A percentile compares a stretch with the other conserved stretches of the same genome.
These are phyloP conservation scores for Xylariaceae sp. DNA, from an alignment of 2,329 filamentous ascomycete genomes.

Conservation along the genomic window DNA sequence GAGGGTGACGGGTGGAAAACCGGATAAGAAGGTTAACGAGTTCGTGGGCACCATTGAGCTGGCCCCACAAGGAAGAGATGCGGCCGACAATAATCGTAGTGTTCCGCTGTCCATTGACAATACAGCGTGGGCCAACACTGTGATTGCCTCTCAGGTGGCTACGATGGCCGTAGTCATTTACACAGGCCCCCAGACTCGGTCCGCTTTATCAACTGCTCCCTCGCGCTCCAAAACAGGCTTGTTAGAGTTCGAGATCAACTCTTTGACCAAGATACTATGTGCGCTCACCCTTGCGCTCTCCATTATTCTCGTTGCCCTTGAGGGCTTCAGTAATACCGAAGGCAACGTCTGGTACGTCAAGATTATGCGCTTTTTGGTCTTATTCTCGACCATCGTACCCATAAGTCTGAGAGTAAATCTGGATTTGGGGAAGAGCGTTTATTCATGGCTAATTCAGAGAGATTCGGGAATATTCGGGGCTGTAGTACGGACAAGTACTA, in stretches of 20 bases:
- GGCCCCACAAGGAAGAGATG: slow-evolving; percentile 46
- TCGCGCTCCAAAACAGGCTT: slow-evolving; percentile 92
- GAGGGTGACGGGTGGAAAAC: slow-evolving; percentile 78
- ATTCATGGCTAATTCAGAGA: slow-evolving; percentile 90
- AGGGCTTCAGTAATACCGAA: slow-evolving; percentile 69
- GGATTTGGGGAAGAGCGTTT: slow-evolving; percentile 94
- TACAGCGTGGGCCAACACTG: slow-evolving; percentile 97
- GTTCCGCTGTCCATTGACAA: slow-evolving; percentile 88
- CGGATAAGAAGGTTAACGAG: slow-evolving; percentile 90
- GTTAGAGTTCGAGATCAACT: slow-evolving; percentile 94
- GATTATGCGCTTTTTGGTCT: slow-evolving; percentile 94
- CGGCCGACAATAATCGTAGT: slow-evolving; percentile 46
- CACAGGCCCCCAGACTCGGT: slow-evolving; percentile 89
- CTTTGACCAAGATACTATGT: slow-evolving; percentile 92
- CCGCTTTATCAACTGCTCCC: slow-evolving; percentile 85
- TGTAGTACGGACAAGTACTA: slow-evolving; percentile 93
- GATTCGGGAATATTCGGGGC: slow-evolving; percentile 88
- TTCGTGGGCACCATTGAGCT: slow-evolving; percentile 88
- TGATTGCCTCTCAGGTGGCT: slow-evolving; percentile 86
- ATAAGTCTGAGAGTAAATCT: slow-evolving; percentile 95
- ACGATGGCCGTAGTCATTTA: slow-evolving; percentile 91
- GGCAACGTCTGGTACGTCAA: slow-evolving; percentile 85
- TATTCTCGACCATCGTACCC: slow-evolving; percentile 98
- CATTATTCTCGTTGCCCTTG: slow-evolving; percentile 79
- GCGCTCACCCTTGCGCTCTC: slow-evolving; percentile 82